Percentiles rank a stretch among this genome's conserved stretches.
Evolutionary conservation across 2,329 filamentous ascomycete genomes (phyloP).

Genomic region (Metarhizium album): DNA sequence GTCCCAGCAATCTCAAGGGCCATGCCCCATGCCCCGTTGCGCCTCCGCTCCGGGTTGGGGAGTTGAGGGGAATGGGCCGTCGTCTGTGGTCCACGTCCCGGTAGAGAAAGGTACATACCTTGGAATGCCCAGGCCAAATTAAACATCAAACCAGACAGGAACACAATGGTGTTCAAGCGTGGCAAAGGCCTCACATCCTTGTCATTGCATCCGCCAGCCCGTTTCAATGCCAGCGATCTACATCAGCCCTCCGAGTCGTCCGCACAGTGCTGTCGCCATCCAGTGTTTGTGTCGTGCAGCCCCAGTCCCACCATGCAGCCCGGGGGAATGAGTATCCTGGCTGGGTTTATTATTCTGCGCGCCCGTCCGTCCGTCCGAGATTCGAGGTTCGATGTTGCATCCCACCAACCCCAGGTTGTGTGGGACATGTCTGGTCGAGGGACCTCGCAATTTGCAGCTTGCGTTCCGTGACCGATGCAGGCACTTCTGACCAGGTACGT

Average conservation of each 20-base stretch:
- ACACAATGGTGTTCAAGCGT: not conserved
- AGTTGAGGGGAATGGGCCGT: too few relatives aligned
- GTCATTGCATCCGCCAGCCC: not conserved
- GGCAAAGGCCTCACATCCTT: not conserved
- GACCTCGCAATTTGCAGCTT: not conserved
- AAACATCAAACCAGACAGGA: slow-evolving; percentile 5
- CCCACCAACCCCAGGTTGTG: not conserved
- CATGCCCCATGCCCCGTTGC: not conserved
- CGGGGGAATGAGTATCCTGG: too few relatives aligned
- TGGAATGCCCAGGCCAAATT: slow-evolving; percentile 6
- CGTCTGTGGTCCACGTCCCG: not conserved
- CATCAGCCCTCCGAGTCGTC: not conserved
- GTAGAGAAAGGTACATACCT: not conserved
- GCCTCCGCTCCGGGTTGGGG: not conserved
- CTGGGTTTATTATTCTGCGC: not conserved
- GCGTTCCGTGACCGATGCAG: not conserved
- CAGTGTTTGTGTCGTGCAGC: not conserved
- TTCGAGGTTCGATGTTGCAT: not conserved
- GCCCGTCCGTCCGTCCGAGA: not conserved
- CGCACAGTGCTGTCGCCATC: not conserved
- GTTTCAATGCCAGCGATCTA: not conserved
- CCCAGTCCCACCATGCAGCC: not conserved
- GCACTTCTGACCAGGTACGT: not conserved
- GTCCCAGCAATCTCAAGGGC: not conserved
- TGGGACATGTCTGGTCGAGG: not conserved